These are phyloP conservation scores for Entrophospora sp. DNA, from an alignment of 192 early-diverging fungal species.

Conservation along the genomic window DNA sequence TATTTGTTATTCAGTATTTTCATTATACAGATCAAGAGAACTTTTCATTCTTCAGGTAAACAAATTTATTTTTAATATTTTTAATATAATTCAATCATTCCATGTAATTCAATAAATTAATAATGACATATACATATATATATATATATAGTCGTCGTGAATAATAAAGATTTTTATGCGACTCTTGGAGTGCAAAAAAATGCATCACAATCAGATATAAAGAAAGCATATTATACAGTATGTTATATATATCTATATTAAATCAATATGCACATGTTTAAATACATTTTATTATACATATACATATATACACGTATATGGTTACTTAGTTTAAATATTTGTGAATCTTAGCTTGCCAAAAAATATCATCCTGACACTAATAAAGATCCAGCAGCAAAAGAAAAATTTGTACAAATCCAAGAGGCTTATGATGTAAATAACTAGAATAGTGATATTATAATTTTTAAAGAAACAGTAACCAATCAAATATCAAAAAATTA, in stretches of 20 bases:
- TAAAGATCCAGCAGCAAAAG: slow-evolving; percentile 83
- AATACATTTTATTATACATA: neutral
- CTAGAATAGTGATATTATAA: slow-evolving; percentile 3
- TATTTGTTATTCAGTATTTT: no score
- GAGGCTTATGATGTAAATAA: slow-evolving; percentile 75
- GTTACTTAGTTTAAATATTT: neutral
- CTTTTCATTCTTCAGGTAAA: no score
- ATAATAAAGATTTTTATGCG: slow-evolving; percentile 74
- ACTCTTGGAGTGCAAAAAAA: slow-evolving; percentile 75
- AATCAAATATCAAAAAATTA: slow-evolving; percentile 17
- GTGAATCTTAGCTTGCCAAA: slow-evolving; percentile 87
- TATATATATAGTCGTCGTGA: neutral
- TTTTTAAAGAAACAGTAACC: neutral
- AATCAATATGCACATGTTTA: neutral
- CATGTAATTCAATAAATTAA: no score
- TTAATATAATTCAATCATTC: no score
- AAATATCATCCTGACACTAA: slow-evolving; percentile 98
- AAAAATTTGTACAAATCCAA: slow-evolving; percentile 97
- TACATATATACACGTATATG: no score
- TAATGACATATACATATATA: neutral
- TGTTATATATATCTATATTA: neutral
- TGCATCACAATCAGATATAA: slow-evolving; percentile 80
- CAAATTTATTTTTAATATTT: no score
- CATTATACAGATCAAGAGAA: no score
- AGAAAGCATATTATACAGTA: slow-evolving; percentile 94